phyloP scores from a whole-genome alignment of 1,284 basidiomycete species.

The Wolfiporia cocos region DNA sequence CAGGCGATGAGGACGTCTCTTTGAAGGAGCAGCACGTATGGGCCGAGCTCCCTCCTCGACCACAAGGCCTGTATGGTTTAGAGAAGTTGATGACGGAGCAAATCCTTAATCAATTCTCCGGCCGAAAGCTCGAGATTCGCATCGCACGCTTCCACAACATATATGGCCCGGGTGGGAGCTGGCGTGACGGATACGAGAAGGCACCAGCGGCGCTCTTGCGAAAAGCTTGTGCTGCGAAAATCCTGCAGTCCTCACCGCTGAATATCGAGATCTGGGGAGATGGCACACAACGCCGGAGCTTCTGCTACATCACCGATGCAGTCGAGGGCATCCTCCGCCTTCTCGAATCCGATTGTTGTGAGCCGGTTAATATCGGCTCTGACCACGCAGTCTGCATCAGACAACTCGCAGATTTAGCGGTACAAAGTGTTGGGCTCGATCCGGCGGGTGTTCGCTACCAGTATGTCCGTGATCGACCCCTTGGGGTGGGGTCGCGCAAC shows the following conservation, averaged over 20 bases:
- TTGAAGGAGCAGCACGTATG: constrained; percentile 43
- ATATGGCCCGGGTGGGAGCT: constrained; percentile 47
- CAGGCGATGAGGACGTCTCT: constrained; percentile 29
- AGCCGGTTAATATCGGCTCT: constrained; percentile 49
- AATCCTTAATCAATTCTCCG: constrained; percentile 30
- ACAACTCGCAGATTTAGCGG: constrained; percentile 38
- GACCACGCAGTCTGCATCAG: constrained; percentile 36
- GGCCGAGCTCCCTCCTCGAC: constrained; percentile 28
- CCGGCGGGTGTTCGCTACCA: constrained; percentile 24
- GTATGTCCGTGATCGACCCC: constrained; percentile 27
- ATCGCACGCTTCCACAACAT: constrained; percentile 58
- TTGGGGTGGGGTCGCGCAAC: constrained; percentile 46
- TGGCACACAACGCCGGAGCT: constrained; percentile 46
- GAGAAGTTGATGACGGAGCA: constrained; percentile 52
- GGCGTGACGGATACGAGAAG: constrained; percentile 51
- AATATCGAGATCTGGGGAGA: constrained; percentile 53
- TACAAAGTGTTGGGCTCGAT: constrained; percentile 28
- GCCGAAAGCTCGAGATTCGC: constrained; percentile 32
- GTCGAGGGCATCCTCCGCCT: constrained; percentile 42
- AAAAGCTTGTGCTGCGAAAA: constrained; percentile 37
- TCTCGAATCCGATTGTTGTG: constrained; percentile 28
- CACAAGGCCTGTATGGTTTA: constrained; percentile 53
- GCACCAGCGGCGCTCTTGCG: constrained; percentile 51
- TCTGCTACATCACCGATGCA: constrained; percentile 48
- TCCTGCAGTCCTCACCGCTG: constrained; percentile 11